Evolutionary conservation across 306 rosid genomes (phyloP), one percentile per base, ranked within the genome.

Genomic region (Sesbania bispinosa): DNA sequence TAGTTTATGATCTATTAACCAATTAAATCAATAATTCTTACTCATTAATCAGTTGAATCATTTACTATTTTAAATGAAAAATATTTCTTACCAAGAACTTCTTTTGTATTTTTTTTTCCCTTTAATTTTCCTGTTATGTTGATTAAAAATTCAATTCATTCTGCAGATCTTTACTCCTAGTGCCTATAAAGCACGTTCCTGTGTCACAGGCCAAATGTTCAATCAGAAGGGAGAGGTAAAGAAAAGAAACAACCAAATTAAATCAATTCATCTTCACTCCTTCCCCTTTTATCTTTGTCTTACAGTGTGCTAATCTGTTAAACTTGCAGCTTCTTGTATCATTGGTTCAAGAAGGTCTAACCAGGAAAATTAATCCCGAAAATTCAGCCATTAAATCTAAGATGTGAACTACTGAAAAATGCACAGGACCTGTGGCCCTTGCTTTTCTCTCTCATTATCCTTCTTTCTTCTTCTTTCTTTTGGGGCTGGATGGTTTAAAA

Each of bases 221-320:
- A 94, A 90, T 61, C 85, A 68, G 76, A 86, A 87, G 62, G 95
- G 95, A 81, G 89, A 94, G 98, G 97, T 94, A 85, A 59, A 58
- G 24, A 57, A n/a, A n/a, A n/a, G n/a, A n/a, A n/a, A 52, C 38
- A 50, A 39, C 24, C 6, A 43, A 42, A 45, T 67, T 14, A 21
- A 50, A 13, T 39, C 39, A 29, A 63, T 9, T 19, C 42, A 36
- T 21, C 48, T 33, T 41, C 58, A 10, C 36, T 19, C 26, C 23
- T 74, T 77, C 29, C 29, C 29, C 14, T 23, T 57, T 14, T 30
- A 63, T 20, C 45, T 52, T 24, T 65, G 39, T 46, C 77, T 77
- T 39, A 82, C 33, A 13, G 36, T 54, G 45, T 66, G 47, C 48
- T 54, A 53, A 19, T 69, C 36, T 50, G 29, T 45, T 59, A 11